phyloP scores from a whole-genome alignment of 2,329 filamentous ascomycete species.

The Fusarium sp. region DNA sequence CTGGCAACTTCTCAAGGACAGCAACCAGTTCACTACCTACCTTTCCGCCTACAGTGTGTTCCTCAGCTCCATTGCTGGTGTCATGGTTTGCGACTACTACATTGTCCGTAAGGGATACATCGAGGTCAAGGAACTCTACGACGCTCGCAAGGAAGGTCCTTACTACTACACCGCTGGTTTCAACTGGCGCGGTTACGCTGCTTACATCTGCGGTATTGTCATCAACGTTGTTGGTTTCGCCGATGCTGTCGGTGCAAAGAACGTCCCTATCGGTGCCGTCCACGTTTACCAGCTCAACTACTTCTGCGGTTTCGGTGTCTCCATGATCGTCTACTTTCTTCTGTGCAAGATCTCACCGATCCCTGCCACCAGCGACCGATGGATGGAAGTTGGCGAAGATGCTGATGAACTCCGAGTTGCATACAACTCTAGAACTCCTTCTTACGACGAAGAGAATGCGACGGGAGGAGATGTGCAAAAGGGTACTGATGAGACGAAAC shows the following conservation, averaged over 20 bases:
- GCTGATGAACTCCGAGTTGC: conserved; percentile 64
- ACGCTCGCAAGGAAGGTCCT: conserved; percentile 70
- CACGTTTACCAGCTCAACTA: conserved; percentile 95
- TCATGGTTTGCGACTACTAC: conserved; percentile 91
- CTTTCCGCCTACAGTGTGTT: conserved; percentile 94
- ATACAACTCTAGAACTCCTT: conserved; percentile 55
- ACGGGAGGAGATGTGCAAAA: conserved; percentile 20
- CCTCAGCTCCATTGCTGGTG: conserved; percentile 92
- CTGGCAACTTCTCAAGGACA: conserved; percentile 78
- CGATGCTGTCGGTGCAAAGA: conserved; percentile 73
- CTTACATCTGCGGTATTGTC: conserved; percentile 84
- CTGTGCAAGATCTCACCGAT: conserved; percentile 78
- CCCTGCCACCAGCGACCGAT: conserved; percentile 77
- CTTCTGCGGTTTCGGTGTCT: conserved; percentile 83
- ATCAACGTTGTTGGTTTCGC: conserved; percentile 94
- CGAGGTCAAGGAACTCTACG: conserved; percentile 82
- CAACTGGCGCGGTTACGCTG: conserved; percentile 84
- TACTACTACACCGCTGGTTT: conserved; percentile 82
- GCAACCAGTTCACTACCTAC: conserved; percentile 91
- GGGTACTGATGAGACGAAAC: conserved; percentile 16
- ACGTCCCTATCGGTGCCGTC: conserved; percentile 80
- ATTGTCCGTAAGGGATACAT: conserved; percentile 84
- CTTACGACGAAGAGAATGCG: conserved; percentile 54
- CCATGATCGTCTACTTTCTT: conserved; percentile 72
- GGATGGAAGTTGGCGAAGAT: conserved; percentile 80